Evolutionary conservation across 495 filamentous ascomycete genomes (phyloP).

Genomic region (Lophium mytilinum): DNA sequence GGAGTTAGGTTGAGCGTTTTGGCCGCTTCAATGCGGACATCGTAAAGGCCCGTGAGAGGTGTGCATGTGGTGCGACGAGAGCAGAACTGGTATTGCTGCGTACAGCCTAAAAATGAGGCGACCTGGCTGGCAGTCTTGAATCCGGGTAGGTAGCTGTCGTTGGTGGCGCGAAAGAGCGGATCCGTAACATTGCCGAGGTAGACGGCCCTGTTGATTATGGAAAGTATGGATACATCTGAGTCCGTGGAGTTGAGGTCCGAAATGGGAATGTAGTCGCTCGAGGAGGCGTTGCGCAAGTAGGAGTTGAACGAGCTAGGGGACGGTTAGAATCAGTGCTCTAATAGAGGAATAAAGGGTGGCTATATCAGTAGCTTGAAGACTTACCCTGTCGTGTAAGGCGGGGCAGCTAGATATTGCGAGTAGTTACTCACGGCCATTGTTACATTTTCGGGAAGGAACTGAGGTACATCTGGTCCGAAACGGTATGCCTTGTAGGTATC

Average conservation of each 20-base stretch:
- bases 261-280: conserved; percentile 16
- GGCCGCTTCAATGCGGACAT: not conserved
- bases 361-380: too few species aligned
- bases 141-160: not conserved
- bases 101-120: conserved; percentile 12
- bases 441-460: too few species aligned
- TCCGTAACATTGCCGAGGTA: conserved; percentile 7
- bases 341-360: too few species aligned
- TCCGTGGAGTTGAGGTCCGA: conserved; percentile 7
- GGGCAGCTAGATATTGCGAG: too few species aligned
- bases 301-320: conserved; percentile 1
- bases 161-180: conserved; percentile 7
- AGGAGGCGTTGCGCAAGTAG: conserved; percentile 6
- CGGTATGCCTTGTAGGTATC: too few species aligned
- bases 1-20: not conserved
- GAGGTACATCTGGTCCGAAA: too few species aligned
- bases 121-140: not conserved
- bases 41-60: conserved; percentile 11
- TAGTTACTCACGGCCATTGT: too few species aligned
- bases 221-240: conserved; percentile 15
- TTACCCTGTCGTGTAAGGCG: too few species aligned
- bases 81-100: conserved; percentile 22
- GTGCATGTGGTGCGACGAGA: conserved; percentile 8
- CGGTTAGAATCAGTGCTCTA: not conserved
- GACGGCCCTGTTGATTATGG: conserved; percentile 5